Percentiles rank a stretch among this genome's conserved stretches.
phyloP scores from a whole-genome alignment of 2,329 filamentous ascomycete genomes.

The Spiromastix sp. region DNA sequence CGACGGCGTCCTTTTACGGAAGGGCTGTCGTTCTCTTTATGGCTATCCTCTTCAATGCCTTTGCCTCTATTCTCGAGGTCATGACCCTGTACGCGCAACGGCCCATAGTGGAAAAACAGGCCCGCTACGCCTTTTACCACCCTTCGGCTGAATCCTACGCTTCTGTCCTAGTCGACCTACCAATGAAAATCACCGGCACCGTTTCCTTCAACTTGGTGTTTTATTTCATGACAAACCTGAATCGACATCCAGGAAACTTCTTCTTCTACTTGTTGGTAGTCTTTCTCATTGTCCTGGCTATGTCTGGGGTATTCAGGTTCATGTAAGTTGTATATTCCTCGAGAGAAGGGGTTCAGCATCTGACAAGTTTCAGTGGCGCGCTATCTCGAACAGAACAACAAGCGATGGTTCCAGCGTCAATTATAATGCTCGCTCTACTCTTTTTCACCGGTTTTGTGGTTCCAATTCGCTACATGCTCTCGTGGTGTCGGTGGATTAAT shows the following conservation, averaged over 20 bases:
- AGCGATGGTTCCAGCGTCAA: conserved; percentile 44
- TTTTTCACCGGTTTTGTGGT: conserved; percentile 42
- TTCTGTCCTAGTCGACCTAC: conserved; percentile 74
- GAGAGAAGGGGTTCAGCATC: too few species aligned
- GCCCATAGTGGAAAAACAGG: conserved; percentile 83
- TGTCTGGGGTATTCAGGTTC: conserved; percentile 75
- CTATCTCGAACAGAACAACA: conserved; percentile 67
- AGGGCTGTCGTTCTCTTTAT: conserved; percentile 76
- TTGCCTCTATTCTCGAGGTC: conserved; percentile 68
- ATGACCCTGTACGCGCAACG: conserved; percentile 78
- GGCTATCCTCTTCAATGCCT: conserved; percentile 75
- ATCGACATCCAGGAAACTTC: conserved; percentile 62
- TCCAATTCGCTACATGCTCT: conserved; percentile 55
- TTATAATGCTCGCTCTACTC: conserved; percentile 34
- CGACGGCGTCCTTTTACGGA: conserved; percentile 48
- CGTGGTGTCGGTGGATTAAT: conserved; percentile 73
- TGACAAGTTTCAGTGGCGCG: too few species aligned
- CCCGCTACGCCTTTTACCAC: conserved; percentile 78
- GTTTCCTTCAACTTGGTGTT: conserved; percentile 67
- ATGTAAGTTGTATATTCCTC: too few species aligned
- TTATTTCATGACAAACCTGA: conserved; percentile 80
- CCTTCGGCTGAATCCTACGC: conserved; percentile 66
- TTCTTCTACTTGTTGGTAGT: conserved; percentile 56
- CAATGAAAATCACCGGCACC: conserved; percentile 64
- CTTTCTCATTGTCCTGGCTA: conserved; percentile 55